Evolutionary conservation across 1,284 basidiomycete species (phyloP), one percentile per base, ranked within the genome.

Genomic region (Schizopora paradoxa): DNA sequence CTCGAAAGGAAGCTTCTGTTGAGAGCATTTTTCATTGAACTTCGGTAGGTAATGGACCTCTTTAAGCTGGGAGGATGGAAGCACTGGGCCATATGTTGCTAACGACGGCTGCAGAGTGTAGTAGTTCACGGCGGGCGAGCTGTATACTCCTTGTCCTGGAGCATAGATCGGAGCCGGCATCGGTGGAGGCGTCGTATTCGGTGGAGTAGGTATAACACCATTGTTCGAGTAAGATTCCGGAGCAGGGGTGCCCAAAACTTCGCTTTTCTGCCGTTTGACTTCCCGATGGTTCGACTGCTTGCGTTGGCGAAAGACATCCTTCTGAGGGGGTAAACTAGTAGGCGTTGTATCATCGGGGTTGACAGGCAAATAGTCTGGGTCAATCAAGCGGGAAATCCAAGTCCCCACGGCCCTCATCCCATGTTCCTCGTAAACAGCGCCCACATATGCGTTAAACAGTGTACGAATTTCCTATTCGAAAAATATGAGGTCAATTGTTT

Each of bases 11-110:
- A 84, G 64, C 37, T 79, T 69, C 34, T 81, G 75, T 56, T 85
- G 81, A 43, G 70, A 63, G 35, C 82, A 83, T 6, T 73, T 76
- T 62, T 86, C 79, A 59, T 86, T 86, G 63, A 87, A 86, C 27
- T 80, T 58, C 0, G 82, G 80, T 19, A 86, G 62, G 59, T 82
- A 83, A 10, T 79, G 73, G 23, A 76, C 62, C 48, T 69, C 68
- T 36, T 78, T 58, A 29, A 77, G 76, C 58, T 82, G 61, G 22
- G 64, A 60, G 32, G 36, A 43, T 43, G 52, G 52, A n/a, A 53
- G 54, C 27, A 54, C 58, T 18, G 58, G 59, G 11, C 57, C 56
- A 18, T 59, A 57, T 35, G 55, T 55, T 31, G 51, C 56, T 43
- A 18, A 6, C 29, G 22, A 22, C 16, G 43, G n/a, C n/a, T n/a